Evolutionary conservation across 2,329 filamentous ascomycete genomes (phyloP).

Genomic region (Hortaea werneckii): DNA sequence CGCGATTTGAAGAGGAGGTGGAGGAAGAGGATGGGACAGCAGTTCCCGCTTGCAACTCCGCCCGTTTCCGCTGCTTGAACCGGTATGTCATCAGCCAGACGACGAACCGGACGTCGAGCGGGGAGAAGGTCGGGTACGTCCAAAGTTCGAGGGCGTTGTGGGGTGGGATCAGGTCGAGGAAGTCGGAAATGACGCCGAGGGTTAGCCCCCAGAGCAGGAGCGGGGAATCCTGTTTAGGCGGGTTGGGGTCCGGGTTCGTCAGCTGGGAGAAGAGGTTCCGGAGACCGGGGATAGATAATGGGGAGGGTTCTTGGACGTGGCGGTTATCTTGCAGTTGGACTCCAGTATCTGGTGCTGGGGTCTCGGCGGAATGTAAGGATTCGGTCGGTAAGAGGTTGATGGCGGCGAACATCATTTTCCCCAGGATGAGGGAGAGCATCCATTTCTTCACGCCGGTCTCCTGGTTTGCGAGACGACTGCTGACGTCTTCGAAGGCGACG

Average conservation of each 20-base stretch:
- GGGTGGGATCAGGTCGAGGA: constrained; percentile 57
- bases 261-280: constrained; percentile 13
- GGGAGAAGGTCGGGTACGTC: constrained; percentile 59
- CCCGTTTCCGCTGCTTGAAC: constrained; percentile 44
- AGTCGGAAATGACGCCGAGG: constrained; percentile 56
- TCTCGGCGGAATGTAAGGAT: constrained; percentile 44
- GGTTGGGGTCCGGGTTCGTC: constrained; percentile 20
- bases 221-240: constrained; percentile 30
- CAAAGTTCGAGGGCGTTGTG: constrained; percentile 52
- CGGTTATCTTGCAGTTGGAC: constrained; percentile 17
- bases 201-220: constrained; percentile 60
- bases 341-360: constrained; percentile 15
- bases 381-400: constrained; percentile 53
- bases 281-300: constrained; percentile 8
- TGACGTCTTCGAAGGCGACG: constrained; percentile 53
- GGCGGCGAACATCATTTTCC: constrained; percentile 59
- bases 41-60: constrained; percentile 23
- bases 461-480: constrained; percentile 48
- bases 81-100: constrained; percentile 51
- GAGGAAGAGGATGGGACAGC: constrained; percentile 7
- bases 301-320: constrained; percentile 3
- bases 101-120: constrained; percentile 48
- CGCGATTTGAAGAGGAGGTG: background rate
- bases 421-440: constrained; percentile 47
- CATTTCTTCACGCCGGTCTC: constrained; percentile 45